These are phyloP conservation scores for Lachnellula occidentalis DNA, from an alignment of 2,329 filamentous ascomycete genomes.

Conservation along the genomic window DNA sequence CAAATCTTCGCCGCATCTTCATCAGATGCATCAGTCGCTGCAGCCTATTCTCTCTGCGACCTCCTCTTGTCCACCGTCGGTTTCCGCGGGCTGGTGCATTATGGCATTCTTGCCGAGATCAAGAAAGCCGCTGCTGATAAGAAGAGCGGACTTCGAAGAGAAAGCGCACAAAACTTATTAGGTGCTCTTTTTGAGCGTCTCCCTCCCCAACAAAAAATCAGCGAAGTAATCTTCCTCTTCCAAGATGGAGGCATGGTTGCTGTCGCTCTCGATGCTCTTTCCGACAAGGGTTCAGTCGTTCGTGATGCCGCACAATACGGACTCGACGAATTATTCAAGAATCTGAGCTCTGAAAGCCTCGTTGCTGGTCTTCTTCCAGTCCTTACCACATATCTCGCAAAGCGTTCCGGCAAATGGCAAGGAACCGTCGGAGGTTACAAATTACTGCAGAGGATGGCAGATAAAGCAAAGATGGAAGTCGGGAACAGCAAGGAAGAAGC, in stretches of 20 bases:
- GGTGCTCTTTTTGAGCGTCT: slow-evolving; percentile 92
- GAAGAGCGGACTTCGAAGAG: slow-evolving; percentile 79
- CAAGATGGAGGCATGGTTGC: slow-evolving; percentile 70
- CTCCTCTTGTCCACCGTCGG: slow-evolving; percentile 60
- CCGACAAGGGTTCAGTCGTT: slow-evolving; percentile 86
- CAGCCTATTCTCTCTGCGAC: slow-evolving; percentile 59
- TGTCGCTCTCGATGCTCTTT: slow-evolving; percentile 73
- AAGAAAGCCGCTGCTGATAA: slow-evolving; percentile 84
- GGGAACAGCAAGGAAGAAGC: slow-evolving; percentile 78
- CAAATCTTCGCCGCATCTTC: slow-evolving; percentile 57
- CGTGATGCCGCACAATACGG: slow-evolving; percentile 92
- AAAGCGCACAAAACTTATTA: slow-evolving; percentile 91
- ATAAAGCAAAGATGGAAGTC: slow-evolving; percentile 83
- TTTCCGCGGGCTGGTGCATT: slow-evolving; percentile 54
- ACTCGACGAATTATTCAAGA: slow-evolving; percentile 78
- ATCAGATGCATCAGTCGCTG: slow-evolving; percentile 53
- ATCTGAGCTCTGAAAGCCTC: slow-evolving; percentile 75
- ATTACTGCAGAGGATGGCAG: slow-evolving; percentile 86
- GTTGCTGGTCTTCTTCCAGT: slow-evolving; percentile 76
- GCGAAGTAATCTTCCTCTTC: slow-evolving; percentile 76
- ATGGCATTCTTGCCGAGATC: slow-evolving; percentile 57
- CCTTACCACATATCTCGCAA: slow-evolving; percentile 69
- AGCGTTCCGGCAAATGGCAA: slow-evolving; percentile 93
- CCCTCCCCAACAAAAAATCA: slow-evolving; percentile 68
- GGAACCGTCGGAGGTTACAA: slow-evolving; percentile 83